A percentile compares a stretch with the other conserved stretches of the same genome.
These are phyloP conservation scores for Leersia perrieri DNA, from an alignment of 176 grass and related monocot genomes.

Conservation along the genomic window DNA sequence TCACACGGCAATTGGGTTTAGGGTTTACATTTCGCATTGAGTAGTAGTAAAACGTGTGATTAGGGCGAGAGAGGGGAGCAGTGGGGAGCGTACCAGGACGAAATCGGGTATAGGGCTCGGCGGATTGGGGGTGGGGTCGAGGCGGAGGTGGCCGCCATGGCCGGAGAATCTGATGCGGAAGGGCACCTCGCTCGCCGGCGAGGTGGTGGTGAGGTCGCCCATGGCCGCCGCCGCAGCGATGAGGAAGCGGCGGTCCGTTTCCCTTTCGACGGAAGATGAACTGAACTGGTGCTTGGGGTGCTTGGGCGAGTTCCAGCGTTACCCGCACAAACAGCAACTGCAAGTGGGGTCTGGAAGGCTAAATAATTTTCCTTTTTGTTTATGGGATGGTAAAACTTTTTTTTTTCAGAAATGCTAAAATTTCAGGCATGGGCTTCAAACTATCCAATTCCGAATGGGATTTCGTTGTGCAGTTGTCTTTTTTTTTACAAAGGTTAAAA, in stretches of 20 bases:
- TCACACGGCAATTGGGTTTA: constrained; percentile 26
- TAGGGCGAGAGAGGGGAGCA: not conserved
- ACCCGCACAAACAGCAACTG: not conserved
- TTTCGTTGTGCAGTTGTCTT: too few relatives aligned
- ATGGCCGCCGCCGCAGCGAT: constrained; percentile 21
- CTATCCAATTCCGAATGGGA: too few relatives aligned
- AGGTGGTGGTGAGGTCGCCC: constrained; percentile 32
- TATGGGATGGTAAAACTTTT: too few relatives aligned
- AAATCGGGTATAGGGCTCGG: constrained; percentile 57
- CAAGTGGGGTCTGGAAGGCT: too few relatives aligned
- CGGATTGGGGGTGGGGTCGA: constrained; percentile 51
- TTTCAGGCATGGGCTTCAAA: too few relatives aligned
- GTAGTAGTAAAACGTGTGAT: not conserved
- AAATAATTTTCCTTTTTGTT: too few relatives aligned
- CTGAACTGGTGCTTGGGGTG: not conserved
- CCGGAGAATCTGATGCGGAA: constrained; percentile 84
- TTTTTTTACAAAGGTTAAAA: too few relatives aligned
- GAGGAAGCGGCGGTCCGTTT: not conserved
- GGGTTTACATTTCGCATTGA: constrained; percentile 29
- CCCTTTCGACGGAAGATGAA: not conserved
- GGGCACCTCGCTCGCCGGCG: constrained; percentile 61
- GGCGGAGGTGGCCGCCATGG: constrained; percentile 79
- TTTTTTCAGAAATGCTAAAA: too few relatives aligned
- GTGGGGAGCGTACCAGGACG: constrained; percentile 52
- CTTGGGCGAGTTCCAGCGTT: not conserved